Evolutionary conservation across 495 filamentous ascomycete genomes (phyloP).

Genomic region (Talaromyces trachyspermus): DNA sequence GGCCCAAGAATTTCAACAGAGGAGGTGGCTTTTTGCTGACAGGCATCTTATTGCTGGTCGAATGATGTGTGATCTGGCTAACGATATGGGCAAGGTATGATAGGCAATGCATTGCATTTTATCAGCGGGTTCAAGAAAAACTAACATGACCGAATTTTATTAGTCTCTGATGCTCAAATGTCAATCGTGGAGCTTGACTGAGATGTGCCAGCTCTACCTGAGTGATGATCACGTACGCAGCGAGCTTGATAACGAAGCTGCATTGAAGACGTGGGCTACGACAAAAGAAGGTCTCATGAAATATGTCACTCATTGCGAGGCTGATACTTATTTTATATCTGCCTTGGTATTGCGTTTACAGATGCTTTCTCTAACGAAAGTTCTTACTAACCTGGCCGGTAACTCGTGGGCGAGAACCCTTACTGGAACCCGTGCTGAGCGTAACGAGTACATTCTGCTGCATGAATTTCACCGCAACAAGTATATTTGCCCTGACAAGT

Average conservation of each 20-base stretch:
- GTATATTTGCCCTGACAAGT: slow-evolving; percentile 96
- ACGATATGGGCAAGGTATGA: slow-evolving; percentile 82
- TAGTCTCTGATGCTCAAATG: slow-evolving; percentile 92
- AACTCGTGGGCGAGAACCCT: slow-evolving; percentile 98
- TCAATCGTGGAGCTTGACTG: slow-evolving; percentile 93
- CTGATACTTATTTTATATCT: slow-evolving; percentile 92
- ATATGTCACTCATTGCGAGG: slow-evolving; percentile 84
- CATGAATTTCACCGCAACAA: slow-evolving; percentile 95
- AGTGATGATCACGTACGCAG: slow-evolving; percentile 57
- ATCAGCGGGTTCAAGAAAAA: background rate
- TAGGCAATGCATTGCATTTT: background rate
- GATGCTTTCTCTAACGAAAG: slow-evolving; percentile 87
- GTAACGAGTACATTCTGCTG: slow-evolving; percentile 97
- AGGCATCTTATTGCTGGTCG: slow-evolving; percentile 83
- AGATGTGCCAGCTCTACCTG: slow-evolving; percentile 92
- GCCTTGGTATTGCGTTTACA: slow-evolving; percentile 81
- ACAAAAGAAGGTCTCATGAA: slow-evolving; percentile 84
- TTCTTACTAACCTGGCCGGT: slow-evolving; percentile 91
- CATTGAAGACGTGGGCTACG: slow-evolving; percentile 80
- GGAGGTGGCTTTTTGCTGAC: slow-evolving; percentile 87
- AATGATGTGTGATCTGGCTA: slow-evolving; percentile 87
- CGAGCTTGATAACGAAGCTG: slow-evolving; percentile 81
- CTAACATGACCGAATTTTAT: slow-evolving; percentile 19
- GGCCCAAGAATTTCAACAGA: slow-evolving; percentile 84
- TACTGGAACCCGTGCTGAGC: slow-evolving; percentile 90